phyloP scores from a whole-genome alignment of 106 monocot genomes.

The Iris macrosiphon region DNA sequence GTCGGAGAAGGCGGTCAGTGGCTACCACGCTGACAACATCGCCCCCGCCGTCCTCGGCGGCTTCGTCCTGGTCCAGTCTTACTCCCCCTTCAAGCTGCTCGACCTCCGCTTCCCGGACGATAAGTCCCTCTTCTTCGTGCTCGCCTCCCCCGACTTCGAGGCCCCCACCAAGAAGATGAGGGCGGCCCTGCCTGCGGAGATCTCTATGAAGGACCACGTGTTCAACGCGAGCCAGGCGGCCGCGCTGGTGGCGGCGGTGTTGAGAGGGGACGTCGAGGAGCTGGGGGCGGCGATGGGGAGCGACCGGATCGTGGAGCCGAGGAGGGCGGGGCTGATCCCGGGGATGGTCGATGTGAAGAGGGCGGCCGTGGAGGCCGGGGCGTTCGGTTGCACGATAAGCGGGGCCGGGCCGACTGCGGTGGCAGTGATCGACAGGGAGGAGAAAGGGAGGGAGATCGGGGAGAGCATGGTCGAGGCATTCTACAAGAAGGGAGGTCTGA shows the following conservation, averaged over 20 bases:
- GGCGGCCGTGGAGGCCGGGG: conserved; percentile 70
- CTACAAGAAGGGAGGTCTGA: conserved; percentile 46
- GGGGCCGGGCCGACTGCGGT: conserved; percentile 87
- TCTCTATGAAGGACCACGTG: conserved; percentile 73
- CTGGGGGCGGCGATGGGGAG: conserved; percentile 66
- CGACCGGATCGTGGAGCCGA: conserved; percentile 83
- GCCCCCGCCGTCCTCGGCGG: conserved; percentile 83
- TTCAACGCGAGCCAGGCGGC: conserved; percentile 87
- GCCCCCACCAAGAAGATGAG: conserved; percentile 96
- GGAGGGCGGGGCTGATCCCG: conserved; percentile 71
- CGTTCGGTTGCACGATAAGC: conserved; percentile 88
- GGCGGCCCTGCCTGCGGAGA: conserved; percentile 52
- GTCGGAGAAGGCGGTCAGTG: conserved; percentile 88
- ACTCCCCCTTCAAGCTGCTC: conserved; percentile 60
- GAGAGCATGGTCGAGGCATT: conserved; percentile 83
- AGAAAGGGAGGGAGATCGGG: conserved; percentile 68
- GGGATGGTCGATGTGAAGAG: conserved; percentile 84
- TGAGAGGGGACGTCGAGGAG: conserved; percentile 51
- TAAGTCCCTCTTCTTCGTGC: conserved; percentile 64
- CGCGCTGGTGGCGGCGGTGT: conserved; percentile 72
- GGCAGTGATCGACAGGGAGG: conserved; percentile 69
- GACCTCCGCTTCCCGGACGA: conserved; percentile 46
- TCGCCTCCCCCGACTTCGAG: conserved; percentile 76
- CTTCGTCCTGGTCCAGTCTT: conserved; percentile 75
- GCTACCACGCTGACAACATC: conserved; percentile 91